Conservation (phyloP, 305 asterid species). For the Fraxinus velutina region DNA sequence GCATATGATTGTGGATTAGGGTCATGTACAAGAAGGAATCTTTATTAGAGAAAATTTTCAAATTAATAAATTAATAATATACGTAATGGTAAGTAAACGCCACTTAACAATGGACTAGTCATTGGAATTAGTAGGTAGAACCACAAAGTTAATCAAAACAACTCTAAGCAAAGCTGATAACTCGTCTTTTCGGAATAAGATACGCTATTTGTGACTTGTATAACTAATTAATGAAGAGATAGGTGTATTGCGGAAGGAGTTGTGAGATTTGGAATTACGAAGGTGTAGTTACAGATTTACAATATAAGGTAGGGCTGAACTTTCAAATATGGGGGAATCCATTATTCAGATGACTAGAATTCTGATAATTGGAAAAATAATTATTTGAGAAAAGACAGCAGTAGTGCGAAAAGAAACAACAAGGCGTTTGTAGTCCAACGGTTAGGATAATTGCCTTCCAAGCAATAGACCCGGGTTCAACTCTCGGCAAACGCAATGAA, state of each 20-base stretch:
- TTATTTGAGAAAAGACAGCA: too few species aligned
- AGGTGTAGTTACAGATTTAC: not conserved
- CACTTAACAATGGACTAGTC: not conserved
- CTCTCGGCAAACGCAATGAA: constrained; percentile 57
- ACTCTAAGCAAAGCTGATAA: not conserved
- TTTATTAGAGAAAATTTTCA: not conserved
- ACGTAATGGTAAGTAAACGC: not conserved
- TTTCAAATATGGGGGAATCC: too few species aligned
- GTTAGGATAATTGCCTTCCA: constrained; percentile 75
- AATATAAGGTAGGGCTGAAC: too few species aligned
- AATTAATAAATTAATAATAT: not conserved
- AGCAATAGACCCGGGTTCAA: constrained; percentile 69
- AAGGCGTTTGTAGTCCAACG: constrained; percentile 61
- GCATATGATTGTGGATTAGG: constrained; percentile 3
- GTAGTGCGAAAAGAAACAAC: too few species aligned
- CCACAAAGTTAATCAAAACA: not conserved
- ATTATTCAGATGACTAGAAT: not conserved
- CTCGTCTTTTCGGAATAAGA: not conserved
- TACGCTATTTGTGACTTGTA: not conserved
- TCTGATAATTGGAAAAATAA: too few species aligned
- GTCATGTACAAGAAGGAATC: constrained; percentile 21
- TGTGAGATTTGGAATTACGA: not conserved
- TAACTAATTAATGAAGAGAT: not conserved
- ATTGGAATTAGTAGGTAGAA: not conserved
- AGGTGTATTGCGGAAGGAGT: not conserved